These are phyloP conservation scores for Colletotrichum sp. DNA, from an alignment of 2,329 filamentous ascomycete genomes.

Conservation along the genomic window DNA sequence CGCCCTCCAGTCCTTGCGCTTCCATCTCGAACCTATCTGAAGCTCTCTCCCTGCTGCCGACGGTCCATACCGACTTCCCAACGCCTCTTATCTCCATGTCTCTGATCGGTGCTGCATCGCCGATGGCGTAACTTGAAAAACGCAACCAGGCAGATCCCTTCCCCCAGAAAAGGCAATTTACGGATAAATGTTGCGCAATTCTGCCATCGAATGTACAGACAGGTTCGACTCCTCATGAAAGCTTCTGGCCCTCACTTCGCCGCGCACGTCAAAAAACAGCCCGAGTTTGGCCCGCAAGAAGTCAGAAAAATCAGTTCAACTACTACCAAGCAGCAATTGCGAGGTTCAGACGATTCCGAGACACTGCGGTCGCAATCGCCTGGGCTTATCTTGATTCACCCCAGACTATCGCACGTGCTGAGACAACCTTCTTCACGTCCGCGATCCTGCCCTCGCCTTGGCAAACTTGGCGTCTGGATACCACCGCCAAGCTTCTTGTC, in stretches of 20 bases:
- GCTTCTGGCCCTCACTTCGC: background rate
- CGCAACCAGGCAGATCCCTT: background rate
- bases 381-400: slow-evolving; percentile 14
- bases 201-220: background rate
- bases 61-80: background rate
- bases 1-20: background rate
- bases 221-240: background rate
- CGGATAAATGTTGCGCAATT: background rate
- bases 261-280: background rate
- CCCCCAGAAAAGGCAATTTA: background rate
- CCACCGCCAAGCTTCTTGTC: slow-evolving; percentile 19
- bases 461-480: slow-evolving; percentile 15
- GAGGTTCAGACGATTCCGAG: background rate
- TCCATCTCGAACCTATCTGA: background rate
- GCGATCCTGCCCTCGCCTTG: slow-evolving; percentile 14
- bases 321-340: background rate
- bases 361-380: background rate
- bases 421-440: slow-evolving; percentile 21
- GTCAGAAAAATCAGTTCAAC: background rate
- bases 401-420: slow-evolving; percentile 17
- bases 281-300: background rate
- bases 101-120: slow-evolving; percentile 2
- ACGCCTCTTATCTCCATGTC: background rate
- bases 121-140: background rate
- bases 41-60: background rate